Evolutionary conservation across 2,329 filamentous ascomycete genomes (phyloP).

Genomic region (Geosmithia putterillii): DNA sequence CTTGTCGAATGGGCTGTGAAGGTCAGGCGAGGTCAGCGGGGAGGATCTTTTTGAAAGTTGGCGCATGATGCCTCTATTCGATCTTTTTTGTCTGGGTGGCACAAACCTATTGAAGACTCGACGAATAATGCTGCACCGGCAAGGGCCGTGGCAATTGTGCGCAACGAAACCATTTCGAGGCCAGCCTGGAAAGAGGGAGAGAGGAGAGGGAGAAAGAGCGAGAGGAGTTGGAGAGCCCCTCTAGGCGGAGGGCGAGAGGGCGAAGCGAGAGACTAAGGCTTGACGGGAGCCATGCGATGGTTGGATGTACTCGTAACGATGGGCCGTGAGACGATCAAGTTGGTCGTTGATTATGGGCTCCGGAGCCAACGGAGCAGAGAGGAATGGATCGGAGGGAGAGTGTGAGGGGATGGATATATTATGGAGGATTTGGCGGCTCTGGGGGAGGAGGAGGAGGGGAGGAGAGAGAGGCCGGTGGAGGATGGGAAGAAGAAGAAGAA

Average conservation of each 20-base stretch:
- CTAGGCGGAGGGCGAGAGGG: too few species aligned
- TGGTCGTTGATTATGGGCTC: too few species aligned
- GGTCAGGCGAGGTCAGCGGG: too few species aligned
- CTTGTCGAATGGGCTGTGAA: constrained; percentile 54
- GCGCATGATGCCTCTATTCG: not conserved
- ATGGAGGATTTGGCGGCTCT: not conserved
- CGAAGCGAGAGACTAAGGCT: too few species aligned
- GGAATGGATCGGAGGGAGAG: not conserved
- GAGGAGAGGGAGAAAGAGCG: constrained; percentile 1
- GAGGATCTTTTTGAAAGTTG: too few species aligned
- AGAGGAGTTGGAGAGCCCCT: too few species aligned
- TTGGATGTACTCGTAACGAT: too few species aligned
- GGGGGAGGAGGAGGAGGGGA: not conserved
- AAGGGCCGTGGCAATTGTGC: constrained; percentile 16
- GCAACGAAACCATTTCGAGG: constrained; percentile 18
- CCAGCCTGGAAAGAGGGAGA: not conserved
- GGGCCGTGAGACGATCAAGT: too few species aligned
- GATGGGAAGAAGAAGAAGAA: not conserved
- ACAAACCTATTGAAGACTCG: constrained; percentile 18
- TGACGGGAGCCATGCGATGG: too few species aligned
- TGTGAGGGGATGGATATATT: not conserved
- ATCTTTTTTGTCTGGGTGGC: not conserved
- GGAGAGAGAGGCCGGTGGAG: not conserved
- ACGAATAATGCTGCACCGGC: constrained; percentile 16
- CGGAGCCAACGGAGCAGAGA: too few species aligned